phyloP scores from a whole-genome alignment of 257 asterid genomes.

The Nicotiana obtusifolia region DNA sequence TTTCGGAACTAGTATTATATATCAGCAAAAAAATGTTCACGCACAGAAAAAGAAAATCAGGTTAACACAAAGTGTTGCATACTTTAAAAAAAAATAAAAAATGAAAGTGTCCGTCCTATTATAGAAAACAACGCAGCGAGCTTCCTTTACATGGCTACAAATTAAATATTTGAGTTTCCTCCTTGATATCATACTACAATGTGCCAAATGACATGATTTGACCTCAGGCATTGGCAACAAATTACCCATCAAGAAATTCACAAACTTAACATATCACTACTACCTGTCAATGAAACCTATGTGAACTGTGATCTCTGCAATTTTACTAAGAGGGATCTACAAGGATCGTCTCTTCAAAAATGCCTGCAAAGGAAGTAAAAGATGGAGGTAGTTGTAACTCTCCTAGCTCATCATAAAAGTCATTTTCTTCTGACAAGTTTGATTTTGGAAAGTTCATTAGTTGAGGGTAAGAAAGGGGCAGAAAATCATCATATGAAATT shows the following conservation, averaged over 20 bases:
- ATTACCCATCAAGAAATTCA: background rate
- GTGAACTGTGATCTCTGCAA: background rate
- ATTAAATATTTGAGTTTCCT: background rate
- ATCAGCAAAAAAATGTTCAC: background rate
- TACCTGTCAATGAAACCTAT: background rate
- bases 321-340: slow-evolving; percentile 31
- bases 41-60: background rate
- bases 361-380: slow-evolving; percentile 38
- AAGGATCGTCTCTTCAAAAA: slow-evolving; percentile 39
- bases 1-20: too few relatives aligned
- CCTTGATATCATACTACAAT: background rate
- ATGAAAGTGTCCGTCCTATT: background rate
- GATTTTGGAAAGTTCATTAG: slow-evolving; percentile 16
- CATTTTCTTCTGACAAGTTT: slow-evolving; percentile 46
- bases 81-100: background rate
- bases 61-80: background rate
- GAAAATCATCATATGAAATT: slow-evolving; percentile 8
- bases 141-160: slow-evolving; percentile 3
- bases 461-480: slow-evolving; percentile 18
- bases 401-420: slow-evolving; percentile 71
- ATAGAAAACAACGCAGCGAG: background rate
- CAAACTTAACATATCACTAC: background rate
- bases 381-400: slow-evolving; percentile 59
- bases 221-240: background rate
- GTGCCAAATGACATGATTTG: background rate